A percentile compares a stretch with the other conserved stretches of the same genome.
Evolutionary conservation across 1,139 yeast species (phyloP).

Genomic region (Kluyveromyces marxianus): DNA sequence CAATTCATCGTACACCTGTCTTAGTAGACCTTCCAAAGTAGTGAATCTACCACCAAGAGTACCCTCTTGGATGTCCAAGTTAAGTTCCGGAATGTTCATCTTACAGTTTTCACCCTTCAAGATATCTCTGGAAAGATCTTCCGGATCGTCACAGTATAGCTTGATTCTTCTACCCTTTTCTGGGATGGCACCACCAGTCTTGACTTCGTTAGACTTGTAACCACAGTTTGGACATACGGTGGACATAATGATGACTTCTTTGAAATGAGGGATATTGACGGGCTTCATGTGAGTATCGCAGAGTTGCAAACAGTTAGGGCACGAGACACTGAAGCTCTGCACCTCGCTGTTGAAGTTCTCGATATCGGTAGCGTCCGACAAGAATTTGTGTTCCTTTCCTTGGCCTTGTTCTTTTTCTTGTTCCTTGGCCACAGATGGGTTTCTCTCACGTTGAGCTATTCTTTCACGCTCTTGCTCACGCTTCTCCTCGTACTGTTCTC

Average conservation of each 20-base stretch:
- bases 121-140: constrained; percentile 90
- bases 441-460: constrained; percentile 36
- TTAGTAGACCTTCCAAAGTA: constrained; percentile 85
- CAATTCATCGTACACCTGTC: constrained; percentile 85
- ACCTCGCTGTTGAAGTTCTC: constrained; percentile 84
- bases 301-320: constrained; percentile 71
- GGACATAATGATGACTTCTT: constrained; percentile 94
- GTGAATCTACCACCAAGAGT: constrained; percentile 98
- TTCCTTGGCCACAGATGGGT: constrained; percentile 36
- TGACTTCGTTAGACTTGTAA: constrained; percentile 93
- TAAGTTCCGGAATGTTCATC: constrained; percentile 75
- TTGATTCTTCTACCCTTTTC: constrained; percentile 70
- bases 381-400: constrained; percentile 36
- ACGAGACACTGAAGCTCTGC: constrained; percentile 85
- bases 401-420: constrained; percentile 4
- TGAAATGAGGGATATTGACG: constrained; percentile 94
- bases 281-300: constrained; percentile 96
- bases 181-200: constrained; percentile 97
- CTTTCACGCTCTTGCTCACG: constrained; percentile 30
- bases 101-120: constrained; percentile 93
- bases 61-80: constrained; percentile 89
- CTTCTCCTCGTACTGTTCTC: constrained; percentile 56
- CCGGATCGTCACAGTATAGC: constrained; percentile 78
- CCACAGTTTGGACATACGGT: constrained; percentile 92
- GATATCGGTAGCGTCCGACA: constrained; percentile 67